Conservation (phyloP, 352 stramenopile genomes). For the Pythium utonaiense region DNA sequence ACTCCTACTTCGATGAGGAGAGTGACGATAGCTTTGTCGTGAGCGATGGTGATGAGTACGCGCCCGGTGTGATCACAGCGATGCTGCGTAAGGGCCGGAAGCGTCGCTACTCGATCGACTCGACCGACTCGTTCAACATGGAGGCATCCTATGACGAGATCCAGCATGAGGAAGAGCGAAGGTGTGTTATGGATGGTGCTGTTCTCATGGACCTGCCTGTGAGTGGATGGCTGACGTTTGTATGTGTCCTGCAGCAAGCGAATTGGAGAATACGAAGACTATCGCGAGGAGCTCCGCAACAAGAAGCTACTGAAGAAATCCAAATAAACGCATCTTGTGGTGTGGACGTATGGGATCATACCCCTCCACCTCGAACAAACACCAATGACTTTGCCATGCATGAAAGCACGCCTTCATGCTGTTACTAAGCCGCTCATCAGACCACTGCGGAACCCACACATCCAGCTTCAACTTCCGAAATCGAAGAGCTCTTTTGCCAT, state of each 20-base stretch:
- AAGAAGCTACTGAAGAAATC: conserved; percentile 84
- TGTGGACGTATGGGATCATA: no score
- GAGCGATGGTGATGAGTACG: conserved; percentile 73
- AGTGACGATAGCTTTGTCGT: conserved; percentile 88
- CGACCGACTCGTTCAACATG: conserved; percentile 82
- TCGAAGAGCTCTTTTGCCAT: no score
- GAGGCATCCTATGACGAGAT: conserved; percentile 83
- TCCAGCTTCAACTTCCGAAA: no score
- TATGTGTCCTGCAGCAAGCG: conserved; percentile 37
- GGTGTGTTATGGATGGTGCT: conserved; percentile 31
- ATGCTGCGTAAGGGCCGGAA: conserved; percentile 80
- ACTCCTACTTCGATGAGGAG: conserved; percentile 81
- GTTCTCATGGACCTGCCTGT: no score
- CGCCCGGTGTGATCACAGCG: conserved; percentile 64
- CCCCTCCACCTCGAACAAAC: no score
- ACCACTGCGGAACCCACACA: no score
- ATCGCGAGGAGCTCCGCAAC: conserved; percentile 78
- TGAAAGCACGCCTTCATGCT: no score
- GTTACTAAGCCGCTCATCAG: no score
- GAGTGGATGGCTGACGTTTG: not conserved
- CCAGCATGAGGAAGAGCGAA: conserved; percentile 83
- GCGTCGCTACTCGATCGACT: conserved; percentile 74
- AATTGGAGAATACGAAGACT: conserved; percentile 83
- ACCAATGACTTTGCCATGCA: no score
- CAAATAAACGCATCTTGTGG: conserved; percentile 28